Base-by-base conservation (phyloP, 2,329 filamentous ascomycete species). In the Neoscytalidium dimidiatum region DNA sequence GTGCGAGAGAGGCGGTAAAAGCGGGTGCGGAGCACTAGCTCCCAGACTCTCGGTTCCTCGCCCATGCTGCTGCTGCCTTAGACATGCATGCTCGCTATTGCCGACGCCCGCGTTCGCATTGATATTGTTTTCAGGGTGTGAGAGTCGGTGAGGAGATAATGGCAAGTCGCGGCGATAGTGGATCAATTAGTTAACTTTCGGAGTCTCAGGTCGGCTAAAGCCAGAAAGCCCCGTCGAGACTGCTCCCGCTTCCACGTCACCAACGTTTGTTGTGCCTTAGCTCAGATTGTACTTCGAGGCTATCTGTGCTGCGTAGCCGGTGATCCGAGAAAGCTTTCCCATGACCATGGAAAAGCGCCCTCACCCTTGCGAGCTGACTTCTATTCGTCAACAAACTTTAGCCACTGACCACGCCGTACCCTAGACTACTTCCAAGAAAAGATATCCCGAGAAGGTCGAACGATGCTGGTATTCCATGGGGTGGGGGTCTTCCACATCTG, bases 1-100 rank as follows among this genome's bases (percentile, higher is more conserved):
- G 52, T 41, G 38, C 52, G 23, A 56, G 52, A 56, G 38, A 60
- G 43, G 41, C 56, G 56, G 56, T 52, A 52, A 60, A 17, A 14
- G 56, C 29, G 13, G 26, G 41, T 33, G 41, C 26, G 41, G 49
- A 52, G 49, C 49, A 33, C 43, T 52, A 60, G 38, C 56, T 21
- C 28, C 38, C 56, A 28, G 33, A 28, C 38, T 17, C 19, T 31
- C 41, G 38, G 19, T 35, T 46, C 56, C 19, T 14, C 26, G 21
- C 19, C n/a, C 56, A 58, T 21, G 52, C 29, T 33, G 19, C 33
- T 57, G 52, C 26, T 33, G 26, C 14, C 51, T 14, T 21, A 19
- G 19, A 23, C 53, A 8, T 44, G 53, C 53, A 33, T 13, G 21
- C 38, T 28, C 28, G 6, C 14, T 33, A 19, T n/a, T 21, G 5